Conservation (phyloP, 2,329 filamentous ascomycete genomes). For the Phialemonium atrogriseum region DNA sequence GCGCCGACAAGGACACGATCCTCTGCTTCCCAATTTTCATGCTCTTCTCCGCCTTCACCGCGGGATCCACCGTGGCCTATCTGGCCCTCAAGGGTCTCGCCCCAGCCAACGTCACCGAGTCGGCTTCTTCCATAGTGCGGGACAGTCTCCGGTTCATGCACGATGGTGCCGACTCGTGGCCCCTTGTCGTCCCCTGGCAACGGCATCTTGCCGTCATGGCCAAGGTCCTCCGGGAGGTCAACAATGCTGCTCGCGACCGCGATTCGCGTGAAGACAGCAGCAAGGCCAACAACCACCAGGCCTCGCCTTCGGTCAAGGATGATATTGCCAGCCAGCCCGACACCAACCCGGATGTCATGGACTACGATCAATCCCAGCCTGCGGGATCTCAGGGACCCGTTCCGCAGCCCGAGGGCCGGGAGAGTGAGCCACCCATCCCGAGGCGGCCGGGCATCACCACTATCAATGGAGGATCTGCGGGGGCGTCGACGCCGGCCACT, state of each 20-base stretch:
- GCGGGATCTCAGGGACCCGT: slow-evolving; percentile 21
- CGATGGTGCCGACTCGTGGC: slow-evolving; percentile 52
- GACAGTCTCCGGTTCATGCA: slow-evolving; percentile 52
- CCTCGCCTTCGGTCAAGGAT: slow-evolving; percentile 40
- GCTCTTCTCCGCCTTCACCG: slow-evolving; percentile 54
- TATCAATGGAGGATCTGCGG: slow-evolving; percentile 48
- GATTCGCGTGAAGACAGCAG: slow-evolving; percentile 25
- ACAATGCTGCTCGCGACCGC: slow-evolving; percentile 23
- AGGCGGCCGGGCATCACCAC: slow-evolving; percentile 48
- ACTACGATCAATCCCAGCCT: slow-evolving; percentile 41
- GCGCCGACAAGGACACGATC: slow-evolving; percentile 48
- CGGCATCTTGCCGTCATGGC: slow-evolving; percentile 54
- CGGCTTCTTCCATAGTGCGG: slow-evolving; percentile 46
- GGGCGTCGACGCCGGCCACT: slow-evolving; percentile 36
- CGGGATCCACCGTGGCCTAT: slow-evolving; percentile 53
- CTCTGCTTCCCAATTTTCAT: slow-evolving; percentile 56
- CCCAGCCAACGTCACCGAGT: slow-evolving; percentile 47
- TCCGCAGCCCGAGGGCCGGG: slow-evolving; percentile 34
- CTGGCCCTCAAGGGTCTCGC: slow-evolving; percentile 54
- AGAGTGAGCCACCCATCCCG: slow-evolving; percentile 43
- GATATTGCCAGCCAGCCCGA: slow-evolving; percentile 47
- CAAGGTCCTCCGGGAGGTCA: slow-evolving; percentile 48
- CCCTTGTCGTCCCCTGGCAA: slow-evolving; percentile 50
- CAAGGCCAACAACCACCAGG: slow-evolving; percentile 17
- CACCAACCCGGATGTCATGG: slow-evolving; percentile 47